Evolutionary conservation across 345 rosid genomes (phyloP).

Genomic region (Toxicodendron radicans): DNA sequence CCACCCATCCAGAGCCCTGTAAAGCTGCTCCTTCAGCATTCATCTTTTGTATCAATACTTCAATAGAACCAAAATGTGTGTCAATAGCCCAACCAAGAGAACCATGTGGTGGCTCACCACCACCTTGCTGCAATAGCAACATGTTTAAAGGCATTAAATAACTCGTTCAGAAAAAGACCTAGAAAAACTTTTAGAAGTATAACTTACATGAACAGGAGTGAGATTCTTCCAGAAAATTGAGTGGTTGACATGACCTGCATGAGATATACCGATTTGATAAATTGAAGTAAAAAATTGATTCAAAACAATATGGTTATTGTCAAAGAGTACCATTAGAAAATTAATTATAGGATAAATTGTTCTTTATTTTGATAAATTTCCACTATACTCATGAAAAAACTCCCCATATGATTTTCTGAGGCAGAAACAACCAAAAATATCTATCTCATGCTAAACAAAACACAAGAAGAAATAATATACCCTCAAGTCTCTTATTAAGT

Average conservation of each 20-base stretch:
- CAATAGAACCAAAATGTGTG: constrained; percentile 77
- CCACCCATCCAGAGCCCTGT: constrained; percentile 99
- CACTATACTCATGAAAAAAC: background rate
- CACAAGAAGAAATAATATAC: too few relatives aligned
- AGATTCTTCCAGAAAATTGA: constrained; percentile 95
- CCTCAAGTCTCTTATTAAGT: too few relatives aligned
- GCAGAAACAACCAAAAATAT: too few relatives aligned
- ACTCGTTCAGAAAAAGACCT: background rate
- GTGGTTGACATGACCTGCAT: constrained; percentile 88
- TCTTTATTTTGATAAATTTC: background rate
- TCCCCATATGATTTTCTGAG: too few relatives aligned
- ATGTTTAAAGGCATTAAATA: constrained; percentile 10
- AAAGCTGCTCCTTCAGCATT: constrained; percentile 91
- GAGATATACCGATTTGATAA: background rate
- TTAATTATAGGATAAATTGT: background rate
- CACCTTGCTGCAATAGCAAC: constrained; percentile 64
- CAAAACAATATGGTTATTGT: background rate
- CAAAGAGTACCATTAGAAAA: background rate
- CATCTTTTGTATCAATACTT: constrained; percentile 73
- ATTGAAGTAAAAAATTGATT: background rate
- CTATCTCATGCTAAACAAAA: too few relatives aligned
- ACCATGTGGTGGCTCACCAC: constrained; percentile 88
- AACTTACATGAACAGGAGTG: constrained; percentile 62
- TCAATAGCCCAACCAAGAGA: constrained; percentile 80
- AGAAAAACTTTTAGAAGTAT: background rate